These are phyloP conservation scores for Cardiospermum halicacabum DNA, from an alignment of 345 rosid genomes.

Conservation along the genomic window DNA sequence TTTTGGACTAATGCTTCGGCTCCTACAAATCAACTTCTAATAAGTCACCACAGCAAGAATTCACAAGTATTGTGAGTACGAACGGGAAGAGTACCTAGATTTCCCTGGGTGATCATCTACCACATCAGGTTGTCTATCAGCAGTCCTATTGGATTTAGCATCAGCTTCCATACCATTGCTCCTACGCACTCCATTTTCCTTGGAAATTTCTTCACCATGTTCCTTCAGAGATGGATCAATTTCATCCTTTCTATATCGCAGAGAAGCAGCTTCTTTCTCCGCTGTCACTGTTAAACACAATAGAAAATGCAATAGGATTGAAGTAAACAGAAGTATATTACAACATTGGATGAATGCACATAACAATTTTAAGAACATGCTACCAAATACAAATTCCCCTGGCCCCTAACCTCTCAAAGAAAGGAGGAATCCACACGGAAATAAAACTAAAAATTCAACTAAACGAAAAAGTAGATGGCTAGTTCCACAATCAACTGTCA, in stretches of 20 bases:
- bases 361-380: not conserved
- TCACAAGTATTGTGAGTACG: constrained; percentile 31
- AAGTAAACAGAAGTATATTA: not conserved
- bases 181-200: constrained; percentile 55
- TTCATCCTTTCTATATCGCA: constrained; percentile 36
- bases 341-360: not conserved
- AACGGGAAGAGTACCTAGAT: constrained; percentile 72
- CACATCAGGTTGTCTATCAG: constrained; percentile 74
- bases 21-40: constrained; percentile 71
- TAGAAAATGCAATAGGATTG: not conserved
- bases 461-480: not conserved
- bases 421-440: not conserved
- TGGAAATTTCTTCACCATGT: constrained; percentile 37
- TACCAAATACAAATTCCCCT: not conserved
- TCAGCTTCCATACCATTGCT: constrained; percentile 47
- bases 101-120: constrained; percentile 77
- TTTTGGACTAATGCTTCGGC: constrained; percentile 85
- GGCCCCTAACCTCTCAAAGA: not conserved
- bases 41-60: constrained; percentile 42
- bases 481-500: not conserved
- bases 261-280: constrained; percentile 46
- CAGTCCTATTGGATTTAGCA: constrained; percentile 46
- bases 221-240: constrained; percentile 40
- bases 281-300: constrained; percentile 8
- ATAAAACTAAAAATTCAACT: not conserved